phyloP scores from a whole-genome alignment of 768 basidiomycete species.

The Pulveroboletus frians region DNA sequence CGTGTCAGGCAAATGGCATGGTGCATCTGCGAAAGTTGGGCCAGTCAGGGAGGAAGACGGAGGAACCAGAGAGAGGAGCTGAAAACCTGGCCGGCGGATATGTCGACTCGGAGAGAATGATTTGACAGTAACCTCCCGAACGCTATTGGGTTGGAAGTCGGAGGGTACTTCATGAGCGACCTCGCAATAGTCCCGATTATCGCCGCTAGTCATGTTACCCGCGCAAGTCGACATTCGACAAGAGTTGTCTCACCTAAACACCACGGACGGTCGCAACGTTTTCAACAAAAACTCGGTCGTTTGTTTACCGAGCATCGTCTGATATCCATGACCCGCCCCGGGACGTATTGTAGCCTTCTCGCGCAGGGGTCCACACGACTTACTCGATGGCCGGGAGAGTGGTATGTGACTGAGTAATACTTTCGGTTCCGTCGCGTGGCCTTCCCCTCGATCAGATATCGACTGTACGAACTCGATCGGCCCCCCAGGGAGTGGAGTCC shows the following conservation, averaged over 20 bases:
- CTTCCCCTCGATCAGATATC: conserved; percentile 31
- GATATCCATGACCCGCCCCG: conserved; percentile 78
- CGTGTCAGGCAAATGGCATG: conserved; percentile 78
- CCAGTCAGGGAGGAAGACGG: conserved; percentile 26
- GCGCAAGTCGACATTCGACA: background rate
- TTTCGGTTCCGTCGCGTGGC: conserved; percentile 18
- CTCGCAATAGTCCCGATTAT: conserved; percentile 92
- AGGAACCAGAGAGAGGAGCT: conserved; percentile 67
- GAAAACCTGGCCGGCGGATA: conserved; percentile 75
- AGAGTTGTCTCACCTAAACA: conserved; percentile 60
- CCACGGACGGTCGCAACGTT: conserved; percentile 53
- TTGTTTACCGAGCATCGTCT: conserved; percentile 75
- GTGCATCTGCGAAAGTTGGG: conserved; percentile 54
- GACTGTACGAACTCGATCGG: conserved; percentile 57
- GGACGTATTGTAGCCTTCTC: conserved; percentile 68
- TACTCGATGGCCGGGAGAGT: conserved; percentile 66
- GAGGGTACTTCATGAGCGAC: conserved; percentile 47
- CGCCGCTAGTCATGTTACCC: conserved; percentile 47
- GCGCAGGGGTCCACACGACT: conserved; percentile 70
- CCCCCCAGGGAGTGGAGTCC: conserved; percentile 50
- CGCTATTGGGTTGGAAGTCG: conserved; percentile 21
- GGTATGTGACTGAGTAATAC: conserved; percentile 87
- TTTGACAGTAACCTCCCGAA: conserved; percentile 83
- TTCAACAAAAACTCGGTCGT: conserved; percentile 71
- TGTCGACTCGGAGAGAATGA: conserved; percentile 76